These are phyloP conservation scores for Eutrema yunnanense DNA, from an alignment of 345 rosid species.

Conservation along the genomic window DNA sequence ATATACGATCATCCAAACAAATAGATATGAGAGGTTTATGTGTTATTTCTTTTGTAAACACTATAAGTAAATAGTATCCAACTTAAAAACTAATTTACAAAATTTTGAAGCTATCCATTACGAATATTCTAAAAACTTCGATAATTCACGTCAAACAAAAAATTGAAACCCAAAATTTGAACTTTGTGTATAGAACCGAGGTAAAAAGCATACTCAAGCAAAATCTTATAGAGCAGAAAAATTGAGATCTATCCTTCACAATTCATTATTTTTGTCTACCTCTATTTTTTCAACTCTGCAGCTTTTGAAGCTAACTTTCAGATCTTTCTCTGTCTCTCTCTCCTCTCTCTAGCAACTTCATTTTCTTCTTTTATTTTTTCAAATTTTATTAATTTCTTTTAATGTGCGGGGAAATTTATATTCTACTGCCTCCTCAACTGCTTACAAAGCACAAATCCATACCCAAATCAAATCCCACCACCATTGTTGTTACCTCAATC, in stretches of 20 bases:
- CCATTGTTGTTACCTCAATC: slow-evolving; percentile 21
- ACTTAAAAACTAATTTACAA: no score
- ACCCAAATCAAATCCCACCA: slow-evolving; percentile 27
- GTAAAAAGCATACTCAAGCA: slow-evolving; percentile 11
- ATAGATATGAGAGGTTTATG: no score
- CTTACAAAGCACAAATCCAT: slow-evolving; percentile 25
- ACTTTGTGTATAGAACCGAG: slow-evolving; percentile 16
- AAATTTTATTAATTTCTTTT: slow-evolving; percentile 9
- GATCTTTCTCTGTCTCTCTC: slow-evolving; percentile 13
- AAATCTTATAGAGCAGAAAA: slow-evolving; percentile 21
- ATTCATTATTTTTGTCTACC: slow-evolving; percentile 3
- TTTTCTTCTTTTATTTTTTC: slow-evolving; percentile 6
- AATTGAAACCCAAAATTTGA: not conserved
- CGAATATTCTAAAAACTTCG: not conserved
- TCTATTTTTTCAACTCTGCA: slow-evolving; percentile 26
- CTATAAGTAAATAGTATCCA: no score
- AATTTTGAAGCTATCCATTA: no score
- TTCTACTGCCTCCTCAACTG: slow-evolving; percentile 28
- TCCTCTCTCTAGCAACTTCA: slow-evolving; percentile 17
- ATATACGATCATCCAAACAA: no score
- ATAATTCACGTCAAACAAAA: not conserved
- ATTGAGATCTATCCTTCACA: slow-evolving; percentile 18
- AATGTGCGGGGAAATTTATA: slow-evolving; percentile 7
- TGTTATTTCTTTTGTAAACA: no score
- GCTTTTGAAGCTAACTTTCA: slow-evolving; percentile 32